Conservation (phyloP, 1,139 yeast species). For the Hansenula sp. region DNA sequence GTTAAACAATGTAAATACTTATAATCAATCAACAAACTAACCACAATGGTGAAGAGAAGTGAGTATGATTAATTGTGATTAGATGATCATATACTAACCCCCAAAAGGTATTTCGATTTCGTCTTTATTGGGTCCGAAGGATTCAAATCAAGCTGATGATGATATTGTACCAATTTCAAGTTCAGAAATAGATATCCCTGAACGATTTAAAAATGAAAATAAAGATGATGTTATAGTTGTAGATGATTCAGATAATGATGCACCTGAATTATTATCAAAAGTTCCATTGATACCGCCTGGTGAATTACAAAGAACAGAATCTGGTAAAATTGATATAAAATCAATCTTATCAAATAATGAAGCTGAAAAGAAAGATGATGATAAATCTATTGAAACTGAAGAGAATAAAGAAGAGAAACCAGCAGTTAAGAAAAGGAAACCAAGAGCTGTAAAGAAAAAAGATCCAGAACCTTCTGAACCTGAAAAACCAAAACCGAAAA, state of each 20-base stretch:
- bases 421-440: background rate
- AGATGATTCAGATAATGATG: background rate
- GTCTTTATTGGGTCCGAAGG: constrained; percentile 7
- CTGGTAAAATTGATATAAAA: constrained; percentile 1
- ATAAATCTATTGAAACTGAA: background rate
- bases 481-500: constrained; percentile 4
- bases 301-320: background rate
- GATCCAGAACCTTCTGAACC: constrained; percentile 1
- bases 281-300: background rate
- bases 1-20: no score
- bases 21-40: background rate
- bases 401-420: background rate
- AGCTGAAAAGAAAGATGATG: background rate
- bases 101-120: constrained; percentile 7
- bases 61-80: background rate
- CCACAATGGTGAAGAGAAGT: background rate
- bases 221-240: background rate
- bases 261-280: background rate
- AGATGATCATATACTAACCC: background rate
- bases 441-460: constrained; percentile 1
- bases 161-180: background rate
- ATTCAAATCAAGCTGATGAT: background rate
- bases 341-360: background rate
- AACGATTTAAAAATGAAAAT: no score
- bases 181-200: background rate